phyloP scores from a whole-genome alignment of 78 protist species.

The Creolimax fragrantissima region DNA sequence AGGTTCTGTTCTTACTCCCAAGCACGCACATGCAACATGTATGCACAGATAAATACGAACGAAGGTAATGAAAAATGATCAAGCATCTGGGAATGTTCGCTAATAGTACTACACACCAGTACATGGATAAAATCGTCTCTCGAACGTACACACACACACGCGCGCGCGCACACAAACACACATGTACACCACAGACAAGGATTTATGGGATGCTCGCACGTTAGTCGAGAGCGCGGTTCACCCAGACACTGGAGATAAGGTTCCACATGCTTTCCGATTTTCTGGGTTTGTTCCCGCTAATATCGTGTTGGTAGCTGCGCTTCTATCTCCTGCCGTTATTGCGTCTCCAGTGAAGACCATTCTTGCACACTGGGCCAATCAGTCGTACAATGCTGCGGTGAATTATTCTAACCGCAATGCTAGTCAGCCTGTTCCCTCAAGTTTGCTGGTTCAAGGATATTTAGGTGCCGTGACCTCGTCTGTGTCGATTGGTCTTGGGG shows the following conservation, averaged over 20 bases:
- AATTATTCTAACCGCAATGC: not conserved
- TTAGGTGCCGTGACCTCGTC: not conserved
- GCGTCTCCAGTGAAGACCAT: not conserved
- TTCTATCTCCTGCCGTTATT: not conserved
- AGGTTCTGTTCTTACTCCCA: not conserved
- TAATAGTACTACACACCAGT: not conserved
- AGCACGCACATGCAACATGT: not conserved
- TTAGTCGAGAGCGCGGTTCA: not conserved
- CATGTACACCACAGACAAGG: no score
- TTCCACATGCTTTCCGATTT: not conserved
- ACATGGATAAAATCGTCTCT: not conserved
- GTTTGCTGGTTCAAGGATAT: not conserved
- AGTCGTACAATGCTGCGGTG: not conserved
- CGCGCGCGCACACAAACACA: no score
- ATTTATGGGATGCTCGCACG: not conserved
- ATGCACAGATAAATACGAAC: not conserved
- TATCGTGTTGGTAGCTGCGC: not conserved
- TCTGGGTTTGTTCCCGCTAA: not conserved
- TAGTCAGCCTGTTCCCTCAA: not conserved
- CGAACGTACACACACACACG: no score
- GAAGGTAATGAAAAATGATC: not conserved
- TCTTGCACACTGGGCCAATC: not conserved
- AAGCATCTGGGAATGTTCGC: not conserved
- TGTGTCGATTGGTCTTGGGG: not conserved
- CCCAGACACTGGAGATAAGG: not conserved